Evolutionary conservation across 2,329 filamentous ascomycete species (phyloP), one percentile per base, ranked within the genome.

Genomic region (Microascus cirrosus): DNA sequence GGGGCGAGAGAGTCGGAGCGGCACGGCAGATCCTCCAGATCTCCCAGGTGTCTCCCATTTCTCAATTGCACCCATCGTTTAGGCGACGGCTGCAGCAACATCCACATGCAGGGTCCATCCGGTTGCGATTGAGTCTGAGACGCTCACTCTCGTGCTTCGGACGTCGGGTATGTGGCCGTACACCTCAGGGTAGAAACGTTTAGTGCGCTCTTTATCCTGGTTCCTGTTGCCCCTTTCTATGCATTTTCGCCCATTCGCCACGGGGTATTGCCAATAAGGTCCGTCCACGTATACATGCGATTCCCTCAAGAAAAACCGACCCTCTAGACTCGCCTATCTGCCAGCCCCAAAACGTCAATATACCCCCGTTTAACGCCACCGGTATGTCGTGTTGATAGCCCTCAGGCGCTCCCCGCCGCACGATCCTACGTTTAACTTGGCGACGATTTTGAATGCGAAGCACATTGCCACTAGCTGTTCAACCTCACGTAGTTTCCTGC

Each of bases 401-500:
- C 4, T 12, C 45, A 10, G 18, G 18, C 36, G 11, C 45, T 50
- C 20, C 20, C 34, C 20, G 13, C 18, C n/a, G 3, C 18, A 12
- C 13, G n/a, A 25, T 35, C 12, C 2, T 18, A 3, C 15, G 11
- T 25, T 53, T 11, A 24, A 42, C 3, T 11, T 32, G 50, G 8
- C 22, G 28, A 42, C 32, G 12, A 15, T 28, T 22, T 34, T 32
- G 20, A 10, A 58, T 10, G 50, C 28, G 24, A n/a, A 12, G 24
- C 24, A 2, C 45, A 12, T 32, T 22, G 4, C 5, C 32, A 18
- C 18, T 54, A 58, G 45, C 22, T 24, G 36, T 58, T 58, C 20
- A 54, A n/a, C 24, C 20, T 39, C 24, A 58, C 56, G 51, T 58
- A 58, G 52, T 58, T 58, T 32, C 56, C 56, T 58, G 22, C 12